Evolutionary conservation across 495 filamentous ascomycete species (phyloP), one percentile per base, ranked within the genome.

Genomic region (Neurospora hispaniola): DNA sequence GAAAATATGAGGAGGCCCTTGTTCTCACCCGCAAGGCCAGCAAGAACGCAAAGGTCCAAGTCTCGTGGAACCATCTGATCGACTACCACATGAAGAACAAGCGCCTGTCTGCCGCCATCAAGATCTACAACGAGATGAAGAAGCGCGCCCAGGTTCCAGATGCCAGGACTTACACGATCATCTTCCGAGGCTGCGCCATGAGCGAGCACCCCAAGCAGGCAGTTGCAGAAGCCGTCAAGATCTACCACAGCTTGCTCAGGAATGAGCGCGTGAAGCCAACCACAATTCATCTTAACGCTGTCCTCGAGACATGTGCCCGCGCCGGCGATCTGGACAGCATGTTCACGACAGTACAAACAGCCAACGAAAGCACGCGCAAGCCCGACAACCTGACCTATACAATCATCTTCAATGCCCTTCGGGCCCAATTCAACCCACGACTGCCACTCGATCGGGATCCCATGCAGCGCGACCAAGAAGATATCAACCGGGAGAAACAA

Each of bases 101-200:
- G 9, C 83, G 82, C 23, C 81, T 93, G 27, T 82, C 87, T 73
- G 82, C 80, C 23, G 93, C 92, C 18, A 78, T 94, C 59, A 92
- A 91, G 80, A 85, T 91, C 3, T 98, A 89, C 82, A 97, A 98
- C 80, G 93, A 97, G 91, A 99, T 99, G 96, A 99, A 98, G 82
- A 98, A 98, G 82, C 86, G 93, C 20, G 89, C 84, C 42, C 89
- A 92, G 72, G 82, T 81, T 38, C 96, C 96, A 0, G 93, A 93
- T 78, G 82, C 87, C 3, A 84, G 87, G 71, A 97, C 95, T 0
- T 97, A 91, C 79, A 94, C 92, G 3, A 90, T 92, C 69, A 90
- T 98, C 72, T 87, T 99, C 76, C 85, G 89, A 31, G 96, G 94
- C 27, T 86, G 93, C 23, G 85, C 89, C 27, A 74, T 81, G n/a